These are phyloP conservation scores for Tetrahymena borealis DNA, from an alignment of 73 alveolate genomes.

Conservation along the genomic window DNA sequence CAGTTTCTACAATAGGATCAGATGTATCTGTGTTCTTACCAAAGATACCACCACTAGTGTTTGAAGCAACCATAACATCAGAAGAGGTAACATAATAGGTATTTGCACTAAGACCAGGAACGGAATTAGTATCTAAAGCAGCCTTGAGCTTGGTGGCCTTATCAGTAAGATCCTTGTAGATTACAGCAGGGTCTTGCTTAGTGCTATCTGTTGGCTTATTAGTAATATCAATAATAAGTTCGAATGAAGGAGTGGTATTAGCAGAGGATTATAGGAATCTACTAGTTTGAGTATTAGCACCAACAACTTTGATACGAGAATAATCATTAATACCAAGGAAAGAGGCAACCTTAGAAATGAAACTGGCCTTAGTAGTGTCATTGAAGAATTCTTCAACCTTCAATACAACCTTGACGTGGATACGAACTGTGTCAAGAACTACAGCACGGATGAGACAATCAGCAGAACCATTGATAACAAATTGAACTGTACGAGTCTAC, in stretches of 20 bases:
- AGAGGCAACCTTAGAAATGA: not conserved
- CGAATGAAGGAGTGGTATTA: not conserved
- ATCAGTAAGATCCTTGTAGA: not conserved
- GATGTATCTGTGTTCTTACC: not conserved
- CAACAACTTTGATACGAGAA: not conserved
- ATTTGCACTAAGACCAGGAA: not conserved
- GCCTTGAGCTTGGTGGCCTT: not conserved
- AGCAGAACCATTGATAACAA: conserved; percentile 12
- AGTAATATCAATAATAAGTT: not conserved
- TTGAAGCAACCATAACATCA: not conserved
- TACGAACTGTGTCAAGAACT: not conserved
- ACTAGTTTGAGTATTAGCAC: not conserved
- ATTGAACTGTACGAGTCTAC: conserved; percentile 28
- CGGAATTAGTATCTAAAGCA: not conserved
- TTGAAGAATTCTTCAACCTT: not conserved
- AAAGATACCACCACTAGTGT: not conserved
- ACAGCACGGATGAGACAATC: conserved; percentile 3
- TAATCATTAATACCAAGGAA: not conserved
- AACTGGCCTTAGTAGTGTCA: not conserved
- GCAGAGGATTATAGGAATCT: not conserved
- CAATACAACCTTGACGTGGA: not conserved
- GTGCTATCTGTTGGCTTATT: not conserved
- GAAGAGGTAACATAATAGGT: not conserved
- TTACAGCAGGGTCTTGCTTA: not conserved
- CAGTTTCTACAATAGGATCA: not conserved